Percentiles rank a stretch among this genome's conserved stretches.
phyloP scores from a whole-genome alignment of 2,329 filamentous ascomycete genomes.

The Domatiomyces globalis region DNA sequence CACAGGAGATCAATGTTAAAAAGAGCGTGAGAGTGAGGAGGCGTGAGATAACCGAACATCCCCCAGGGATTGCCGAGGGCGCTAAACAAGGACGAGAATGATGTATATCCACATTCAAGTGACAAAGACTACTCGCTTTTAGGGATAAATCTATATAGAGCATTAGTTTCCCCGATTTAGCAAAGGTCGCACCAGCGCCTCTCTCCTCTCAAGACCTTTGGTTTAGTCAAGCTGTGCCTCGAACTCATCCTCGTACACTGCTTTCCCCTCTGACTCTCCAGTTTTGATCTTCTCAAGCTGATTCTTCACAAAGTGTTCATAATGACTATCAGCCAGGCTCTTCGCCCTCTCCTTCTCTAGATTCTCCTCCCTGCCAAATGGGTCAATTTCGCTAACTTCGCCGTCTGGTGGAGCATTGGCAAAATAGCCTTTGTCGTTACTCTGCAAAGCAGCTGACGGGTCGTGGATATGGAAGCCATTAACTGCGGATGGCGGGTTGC shows the following conservation, averaged over 20 bases:
- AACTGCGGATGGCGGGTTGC: conserved; percentile 38
- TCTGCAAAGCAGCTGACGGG: conserved; percentile 21
- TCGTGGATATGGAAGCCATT: conserved; percentile 35
- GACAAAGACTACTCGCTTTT: no score
- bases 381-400: conserved; percentile 7
- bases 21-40: no score
- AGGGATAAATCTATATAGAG: no score
- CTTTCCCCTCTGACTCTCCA: conserved; percentile 25
- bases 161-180: no score
- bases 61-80: no score
- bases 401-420: conserved; percentile 24
- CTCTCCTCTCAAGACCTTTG: no score
- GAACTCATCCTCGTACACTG: conserved; percentile 47
- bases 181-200: no score
- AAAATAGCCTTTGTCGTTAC: conserved; percentile 29
- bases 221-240: conserved; percentile 39
- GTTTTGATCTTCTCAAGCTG: conserved; percentile 62
- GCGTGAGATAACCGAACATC: no score
- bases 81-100: no score
- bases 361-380: conserved; percentile 15
- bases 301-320: conserved; percentile 68
- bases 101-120: no score
- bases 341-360: conserved; percentile 25
- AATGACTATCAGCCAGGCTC: conserved; percentile 50
- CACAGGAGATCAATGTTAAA: no score